Conservation (phyloP, 108 stramenopile species). For the Fragilariopsis cylindrus region DNA sequence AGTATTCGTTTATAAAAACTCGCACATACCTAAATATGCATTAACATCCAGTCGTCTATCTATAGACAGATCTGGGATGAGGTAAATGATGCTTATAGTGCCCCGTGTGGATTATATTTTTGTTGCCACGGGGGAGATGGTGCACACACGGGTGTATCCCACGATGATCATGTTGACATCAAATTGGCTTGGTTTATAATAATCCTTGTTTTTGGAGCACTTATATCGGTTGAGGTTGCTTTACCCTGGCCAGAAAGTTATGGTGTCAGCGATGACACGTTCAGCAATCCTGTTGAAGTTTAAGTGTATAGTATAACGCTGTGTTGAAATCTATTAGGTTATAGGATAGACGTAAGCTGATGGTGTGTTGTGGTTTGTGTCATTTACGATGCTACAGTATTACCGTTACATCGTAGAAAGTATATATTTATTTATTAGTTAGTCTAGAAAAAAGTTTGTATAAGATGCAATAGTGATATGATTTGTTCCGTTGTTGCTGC, state of each 20-base stretch:
- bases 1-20: slow-evolving; percentile 29
- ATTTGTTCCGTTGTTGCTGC: too few species aligned
- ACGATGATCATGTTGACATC: slow-evolving; percentile 66
- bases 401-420: too few species aligned
- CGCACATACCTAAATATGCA: slow-evolving; percentile 46
- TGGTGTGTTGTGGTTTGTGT: too few species aligned
- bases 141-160: slow-evolving; percentile 37
- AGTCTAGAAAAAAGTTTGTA: too few species aligned
- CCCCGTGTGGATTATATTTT: slow-evolving; percentile 68
- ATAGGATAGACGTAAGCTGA: too few species aligned
- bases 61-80: slow-evolving; percentile 57
- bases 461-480: too few species aligned
- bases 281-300: too few species aligned
- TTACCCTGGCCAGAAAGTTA: neutral
- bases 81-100: slow-evolving; percentile 39
- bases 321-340: too few species aligned
- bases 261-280: too few species aligned
- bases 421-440: too few species aligned
- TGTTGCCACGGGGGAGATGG: slow-evolving; percentile 67
- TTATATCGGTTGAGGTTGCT: neutral
- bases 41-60: slow-evolving; percentile 54
- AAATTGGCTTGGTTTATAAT: slow-evolving; percentile 40
- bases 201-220: slow-evolving; percentile 12
- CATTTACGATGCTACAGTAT: too few species aligned
- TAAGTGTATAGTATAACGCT: too few species aligned